phyloP scores from a whole-genome alignment of 2,329 filamentous ascomycete species.

The Fusarium acutatum region DNA sequence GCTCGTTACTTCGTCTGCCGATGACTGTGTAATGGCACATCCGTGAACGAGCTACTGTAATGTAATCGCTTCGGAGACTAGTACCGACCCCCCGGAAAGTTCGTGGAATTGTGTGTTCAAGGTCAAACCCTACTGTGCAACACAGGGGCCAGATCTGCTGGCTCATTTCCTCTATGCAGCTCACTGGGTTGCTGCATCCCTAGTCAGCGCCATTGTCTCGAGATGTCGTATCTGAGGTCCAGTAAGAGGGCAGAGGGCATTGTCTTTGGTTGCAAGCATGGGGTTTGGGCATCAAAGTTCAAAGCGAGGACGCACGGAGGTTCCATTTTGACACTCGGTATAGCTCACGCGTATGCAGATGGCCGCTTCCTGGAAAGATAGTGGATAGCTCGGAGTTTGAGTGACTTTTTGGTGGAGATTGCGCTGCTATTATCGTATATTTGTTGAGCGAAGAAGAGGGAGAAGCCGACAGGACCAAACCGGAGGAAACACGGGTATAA shows the following conservation, averaged over 20 bases:
- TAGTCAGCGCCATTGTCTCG: slow-evolving; percentile 26
- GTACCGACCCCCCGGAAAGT: slow-evolving; percentile 2
- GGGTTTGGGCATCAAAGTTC: background rate
- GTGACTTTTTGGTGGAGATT: slow-evolving; percentile 18
- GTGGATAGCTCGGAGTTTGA: slow-evolving; percentile 5
- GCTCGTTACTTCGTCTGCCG: slow-evolving; percentile 5
- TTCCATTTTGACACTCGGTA: slow-evolving; percentile 3
- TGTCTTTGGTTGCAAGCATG: background rate
- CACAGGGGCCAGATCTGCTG: background rate
- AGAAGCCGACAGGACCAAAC: background rate
- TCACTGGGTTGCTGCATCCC: slow-evolving; percentile 4
- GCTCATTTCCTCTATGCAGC: slow-evolving; percentile 1
- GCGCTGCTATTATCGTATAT: slow-evolving; percentile 1
- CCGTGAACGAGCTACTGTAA: background rate
- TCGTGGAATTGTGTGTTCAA: slow-evolving; percentile 3
- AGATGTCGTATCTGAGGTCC: background rate
- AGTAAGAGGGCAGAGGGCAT: background rate
- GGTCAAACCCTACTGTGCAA: slow-evolving; percentile 12
- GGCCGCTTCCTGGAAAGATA: slow-evolving; percentile 12
- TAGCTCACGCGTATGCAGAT: slow-evolving; percentile 14
- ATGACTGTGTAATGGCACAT: slow-evolving; percentile 2
- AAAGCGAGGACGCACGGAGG: background rate
- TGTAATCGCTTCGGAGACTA: slow-evolving; percentile 2
- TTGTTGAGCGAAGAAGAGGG: background rate
- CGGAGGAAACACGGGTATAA: background rate